A percentile compares a stretch with the other conserved stretches of the same genome.
These are phyloP conservation scores for Articulospora tetracladia DNA, from an alignment of 495 filamentous ascomycete genomes.

Conservation along the genomic window DNA sequence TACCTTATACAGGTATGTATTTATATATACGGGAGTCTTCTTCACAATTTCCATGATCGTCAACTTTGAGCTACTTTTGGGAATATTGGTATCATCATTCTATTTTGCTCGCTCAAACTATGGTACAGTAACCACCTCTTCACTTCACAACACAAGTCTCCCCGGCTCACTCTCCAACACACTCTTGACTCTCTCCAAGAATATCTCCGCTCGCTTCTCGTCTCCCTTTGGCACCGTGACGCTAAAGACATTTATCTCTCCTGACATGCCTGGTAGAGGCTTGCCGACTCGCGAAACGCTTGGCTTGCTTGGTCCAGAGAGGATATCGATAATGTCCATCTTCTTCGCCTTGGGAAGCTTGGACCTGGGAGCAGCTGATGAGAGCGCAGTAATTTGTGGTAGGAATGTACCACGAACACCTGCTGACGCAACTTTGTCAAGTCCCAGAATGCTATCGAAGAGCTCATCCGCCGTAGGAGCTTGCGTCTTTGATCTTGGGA, in stretches of 20 bases:
- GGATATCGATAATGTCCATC: constrained; percentile 74
- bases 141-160: constrained; percentile 58
- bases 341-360: constrained; percentile 30
- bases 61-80: too few species aligned
- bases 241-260: constrained; percentile 74
- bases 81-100: constrained; percentile 5
- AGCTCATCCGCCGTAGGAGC: constrained; percentile 74
- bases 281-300: constrained; percentile 23
- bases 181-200: constrained; percentile 78
- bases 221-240: constrained; percentile 71
- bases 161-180: constrained; percentile 82
- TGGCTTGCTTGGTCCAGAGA: constrained; percentile 45
- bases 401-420: constrained; percentile 59
- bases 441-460: constrained; percentile 82
- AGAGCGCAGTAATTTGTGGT: constrained; percentile 68
- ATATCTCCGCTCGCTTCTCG: constrained; percentile 72
- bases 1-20: too few species aligned
- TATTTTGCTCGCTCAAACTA: constrained; percentile 2
- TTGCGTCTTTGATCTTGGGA: constrained; percentile 60
- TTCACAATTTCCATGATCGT: too few species aligned
- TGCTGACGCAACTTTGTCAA: constrained; percentile 48
- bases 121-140: constrained; percentile 2
- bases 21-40: too few species aligned
- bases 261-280: constrained; percentile 22
- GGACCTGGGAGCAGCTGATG: constrained; percentile 31